phyloP scores from a whole-genome alignment of 2,329 filamentous ascomycete species.

The Colletotrichum euphorbiae region DNA sequence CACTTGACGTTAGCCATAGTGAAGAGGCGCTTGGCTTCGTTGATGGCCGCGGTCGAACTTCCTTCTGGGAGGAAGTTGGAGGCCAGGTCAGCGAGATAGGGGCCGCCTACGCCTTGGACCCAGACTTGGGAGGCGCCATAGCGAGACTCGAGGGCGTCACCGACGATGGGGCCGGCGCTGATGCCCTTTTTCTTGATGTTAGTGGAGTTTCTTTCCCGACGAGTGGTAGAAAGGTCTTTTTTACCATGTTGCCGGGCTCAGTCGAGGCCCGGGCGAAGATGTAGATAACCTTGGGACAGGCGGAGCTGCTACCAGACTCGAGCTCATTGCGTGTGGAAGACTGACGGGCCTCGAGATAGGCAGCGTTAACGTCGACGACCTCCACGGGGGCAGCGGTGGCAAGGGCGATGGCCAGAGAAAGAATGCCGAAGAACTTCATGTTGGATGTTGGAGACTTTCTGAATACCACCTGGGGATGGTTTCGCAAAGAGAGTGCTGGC shows the following conservation, averaged over 20 bases:
- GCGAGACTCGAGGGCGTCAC: conserved; percentile 44
- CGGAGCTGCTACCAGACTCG: conserved; percentile 43
- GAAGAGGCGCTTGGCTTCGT: conserved; percentile 55
- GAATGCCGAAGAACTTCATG: conserved; percentile 43
- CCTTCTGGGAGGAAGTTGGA: conserved; percentile 54
- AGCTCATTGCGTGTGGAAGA: conserved; percentile 46
- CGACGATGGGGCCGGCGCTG: conserved; percentile 47
- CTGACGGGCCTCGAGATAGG: conserved; percentile 40
- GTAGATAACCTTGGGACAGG: conserved; percentile 53
- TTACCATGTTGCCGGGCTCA: conserved; percentile 54
- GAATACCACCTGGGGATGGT: neutral
- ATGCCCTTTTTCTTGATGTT: conserved; percentile 38
- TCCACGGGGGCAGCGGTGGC: conserved; percentile 38
- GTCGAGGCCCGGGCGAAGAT: conserved; percentile 55
- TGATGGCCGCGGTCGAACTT: conserved; percentile 52
- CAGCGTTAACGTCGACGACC: conserved; percentile 14
- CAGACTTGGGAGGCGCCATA: conserved; percentile 48
- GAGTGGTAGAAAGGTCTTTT: neutral
- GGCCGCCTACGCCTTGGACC: conserved; percentile 58
- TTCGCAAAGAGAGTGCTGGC: neutral
- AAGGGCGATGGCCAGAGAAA: conserved; percentile 38
- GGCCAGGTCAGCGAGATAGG: conserved; percentile 51
- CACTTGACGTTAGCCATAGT: conserved; percentile 55
- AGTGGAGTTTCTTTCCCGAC: neutral
- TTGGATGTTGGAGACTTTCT: neutral